phyloP scores from a whole-genome alignment of 2,329 filamentous ascomycete genomes.

The Didymella arachidicola region DNA sequence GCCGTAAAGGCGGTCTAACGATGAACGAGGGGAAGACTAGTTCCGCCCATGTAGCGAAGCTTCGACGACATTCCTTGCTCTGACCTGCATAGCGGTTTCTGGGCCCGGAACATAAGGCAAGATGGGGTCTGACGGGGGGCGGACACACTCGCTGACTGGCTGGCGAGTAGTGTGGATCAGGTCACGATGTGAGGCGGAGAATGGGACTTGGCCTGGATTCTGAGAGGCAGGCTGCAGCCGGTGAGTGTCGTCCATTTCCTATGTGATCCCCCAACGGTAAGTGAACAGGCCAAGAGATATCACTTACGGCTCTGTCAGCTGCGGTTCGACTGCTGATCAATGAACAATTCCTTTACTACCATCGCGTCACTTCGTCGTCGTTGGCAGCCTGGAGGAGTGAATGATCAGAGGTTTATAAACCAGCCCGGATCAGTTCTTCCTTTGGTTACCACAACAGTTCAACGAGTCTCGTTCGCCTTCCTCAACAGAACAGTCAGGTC shows the following conservation, averaged over 20 bases:
- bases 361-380: conserved; percentile 4
- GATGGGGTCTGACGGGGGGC: conserved; percentile 26
- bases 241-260: conserved; percentile 25
- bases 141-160: conserved; percentile 35
- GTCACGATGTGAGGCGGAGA: conserved; percentile 33
- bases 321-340: conserved; percentile 14
- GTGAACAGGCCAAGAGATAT: conserved; percentile 29
- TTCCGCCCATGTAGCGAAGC: conserved; percentile 40
- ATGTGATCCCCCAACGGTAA: conserved; percentile 9
- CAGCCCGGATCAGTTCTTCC: conserved; percentile 4
- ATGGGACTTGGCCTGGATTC: conserved; percentile 29
- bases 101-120: conserved; percentile 32
- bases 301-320: conserved; percentile 46
- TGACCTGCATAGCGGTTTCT: conserved; percentile 24
- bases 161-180: conserved; percentile 29
- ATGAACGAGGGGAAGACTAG: conserved; percentile 7
- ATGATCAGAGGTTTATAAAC: conserved; percentile 13
- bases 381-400: conserved; percentile 8
- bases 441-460: conserved; percentile 4
- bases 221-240: conserved; percentile 28
- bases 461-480: not conserved
- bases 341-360: conserved; percentile 9
- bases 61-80: conserved; percentile 32
- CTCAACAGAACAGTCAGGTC: not conserved
- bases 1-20: not conserved